Base-by-base conservation (phyloP, 208 protist genomes). In the Naegleria fowleri region DNA sequence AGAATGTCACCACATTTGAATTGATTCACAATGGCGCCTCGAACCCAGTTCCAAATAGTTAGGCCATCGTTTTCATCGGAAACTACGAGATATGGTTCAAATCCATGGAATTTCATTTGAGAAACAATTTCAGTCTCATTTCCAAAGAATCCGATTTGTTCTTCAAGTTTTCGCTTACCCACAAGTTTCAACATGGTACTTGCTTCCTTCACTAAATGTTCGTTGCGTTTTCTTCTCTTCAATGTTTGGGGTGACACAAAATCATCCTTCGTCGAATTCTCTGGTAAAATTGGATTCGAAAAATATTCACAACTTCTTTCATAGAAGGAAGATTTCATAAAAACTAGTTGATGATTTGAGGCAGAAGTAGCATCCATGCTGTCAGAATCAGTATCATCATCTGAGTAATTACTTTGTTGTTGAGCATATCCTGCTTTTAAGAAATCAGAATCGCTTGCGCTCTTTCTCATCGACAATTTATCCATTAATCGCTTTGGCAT, bases 81-180 rank as follows among this genome's bases (percentile, higher is more conserved):
- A 41, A 91, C 51, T 22, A 91, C 22, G 15, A 91, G 48, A 48
- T 52, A 48, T 25, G 90, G 90, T 5, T 91, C 90, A 85, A 38
- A 55, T 51, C 51, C 19, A 52, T 91, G 90, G 55, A 91, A 91
- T 52, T 36, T 43, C 51, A 91, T 51, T 43, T 88, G 9, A 13
- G 67, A 83, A 5, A 51, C 33, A 51, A 88, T 75, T 33, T 91
- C 89, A 55, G 48, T 48, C 59, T 88, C 33, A 41, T 91, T 91
- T 43, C 48, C 51, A 59, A 91, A 83, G 48, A 83, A 86, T 40
- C 83, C 89, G 43, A 91, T 87, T 88, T 86, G 89, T n/a, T 91
- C 89, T 25, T 91, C 89, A 6, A 91, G 39, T 43, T 91, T 91
- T 5, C 22, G 0, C 39, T 83, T 90, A 52, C 40, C 39, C 13